Evolutionary conservation across 306 rosid genomes (phyloP).

Genomic region (Ziziphus jujuba): DNA sequence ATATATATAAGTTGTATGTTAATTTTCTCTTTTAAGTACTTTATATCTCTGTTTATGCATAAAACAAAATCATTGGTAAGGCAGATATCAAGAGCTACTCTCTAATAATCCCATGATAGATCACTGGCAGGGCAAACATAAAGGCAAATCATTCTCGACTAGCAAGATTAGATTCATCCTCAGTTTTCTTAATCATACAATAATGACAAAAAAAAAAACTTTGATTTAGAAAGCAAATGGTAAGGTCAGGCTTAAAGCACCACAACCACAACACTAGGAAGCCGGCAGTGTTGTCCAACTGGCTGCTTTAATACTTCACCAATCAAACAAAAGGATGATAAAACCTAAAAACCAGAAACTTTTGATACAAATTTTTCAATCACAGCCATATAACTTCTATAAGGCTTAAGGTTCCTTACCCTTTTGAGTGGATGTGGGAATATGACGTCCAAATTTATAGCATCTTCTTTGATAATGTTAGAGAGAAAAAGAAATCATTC

Average conservation of each 20-base stretch:
- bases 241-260: not conserved
- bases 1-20: too few species aligned
- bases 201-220: too few species aligned
- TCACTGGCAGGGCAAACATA: too few species aligned
- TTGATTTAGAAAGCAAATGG: not conserved
- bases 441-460: conserved; percentile 10
- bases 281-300: not conserved
- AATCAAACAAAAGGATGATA: not conserved
- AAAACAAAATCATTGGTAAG: too few species aligned
- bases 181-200: too few species aligned
- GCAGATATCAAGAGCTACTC: too few species aligned
- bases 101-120: too few species aligned
- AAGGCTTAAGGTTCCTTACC: conserved; percentile 13
- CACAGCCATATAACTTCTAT: conserved; percentile 13
- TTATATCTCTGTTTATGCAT: too few species aligned
- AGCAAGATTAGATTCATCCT: too few species aligned
- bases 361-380: not conserved
- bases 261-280: not conserved
- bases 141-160: too few species aligned
- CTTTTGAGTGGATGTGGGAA: conserved; percentile 27
- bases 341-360: too few species aligned
- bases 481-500: not conserved
- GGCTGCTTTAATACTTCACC: not conserved
- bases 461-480: conserved; percentile 27
- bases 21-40: too few species aligned